Conservation (phyloP, 1,284 basidiomycete species). For the Bothia castanella region DNA sequence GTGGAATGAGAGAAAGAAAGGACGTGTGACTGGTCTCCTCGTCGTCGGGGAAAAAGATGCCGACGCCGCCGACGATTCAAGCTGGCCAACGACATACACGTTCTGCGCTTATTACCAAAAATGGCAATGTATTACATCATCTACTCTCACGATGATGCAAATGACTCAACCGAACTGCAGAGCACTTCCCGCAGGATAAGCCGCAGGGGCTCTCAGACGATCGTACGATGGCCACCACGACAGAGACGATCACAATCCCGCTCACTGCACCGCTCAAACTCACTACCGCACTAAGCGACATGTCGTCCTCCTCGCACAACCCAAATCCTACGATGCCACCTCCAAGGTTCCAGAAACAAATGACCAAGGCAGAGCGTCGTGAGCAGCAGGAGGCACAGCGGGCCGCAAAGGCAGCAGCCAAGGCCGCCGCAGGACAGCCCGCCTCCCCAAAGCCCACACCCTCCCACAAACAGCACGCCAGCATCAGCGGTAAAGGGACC, state of each 20-base stretch:
- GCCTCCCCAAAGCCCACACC: constrained; percentile 20
- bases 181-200: neutral
- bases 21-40: neutral
- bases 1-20: neutral
- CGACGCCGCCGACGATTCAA: constrained; percentile 3
- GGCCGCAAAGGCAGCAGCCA: constrained; percentile 59
- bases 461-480: constrained; percentile 17
- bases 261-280: constrained; percentile 23
- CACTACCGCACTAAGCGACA: constrained; percentile 8
- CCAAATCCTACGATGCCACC: neutral
- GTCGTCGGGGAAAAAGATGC: constrained; percentile 2
- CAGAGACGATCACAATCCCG: constrained; percentile 20
- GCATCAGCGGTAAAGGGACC: constrained; percentile 20
- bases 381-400: constrained; percentile 77
- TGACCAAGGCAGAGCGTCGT: constrained; percentile 76
- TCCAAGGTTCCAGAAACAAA: constrained; percentile 54
- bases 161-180: constrained; percentile 19
- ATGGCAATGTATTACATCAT: constrained; percentile 19
- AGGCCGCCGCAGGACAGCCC: constrained; percentile 12
- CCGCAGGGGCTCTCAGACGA: no score
- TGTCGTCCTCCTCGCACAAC: constrained; percentile 8
- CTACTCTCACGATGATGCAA: constrained; percentile 22
- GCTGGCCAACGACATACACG: neutral
- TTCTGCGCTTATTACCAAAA: constrained; percentile 11
- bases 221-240: constrained; percentile 28